A percentile compares a stretch with the other conserved stretches of the same genome.
These are phyloP conservation scores for Rhodotorula babjevae DNA, from an alignment of 768 basidiomycete genomes.

Conservation along the genomic window DNA sequence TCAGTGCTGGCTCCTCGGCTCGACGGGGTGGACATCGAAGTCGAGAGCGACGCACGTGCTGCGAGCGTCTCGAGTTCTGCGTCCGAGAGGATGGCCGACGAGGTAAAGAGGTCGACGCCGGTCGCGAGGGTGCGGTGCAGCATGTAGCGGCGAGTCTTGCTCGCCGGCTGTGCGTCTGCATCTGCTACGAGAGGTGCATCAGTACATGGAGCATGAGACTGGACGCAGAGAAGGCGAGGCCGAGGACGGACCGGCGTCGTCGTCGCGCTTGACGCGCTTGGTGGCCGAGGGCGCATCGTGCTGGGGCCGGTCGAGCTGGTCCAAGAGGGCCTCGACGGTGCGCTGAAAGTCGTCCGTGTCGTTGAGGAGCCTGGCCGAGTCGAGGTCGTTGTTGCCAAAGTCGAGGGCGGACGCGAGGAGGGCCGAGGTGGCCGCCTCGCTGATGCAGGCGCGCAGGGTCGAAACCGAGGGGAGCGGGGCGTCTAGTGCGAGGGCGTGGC, in stretches of 20 bases:
- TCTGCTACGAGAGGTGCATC: not conserved
- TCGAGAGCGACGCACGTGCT: not conserved
- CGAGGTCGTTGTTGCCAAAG: slow-evolving; percentile 1
- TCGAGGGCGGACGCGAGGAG: slow-evolving; percentile 16
- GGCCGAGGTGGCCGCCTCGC: slow-evolving; percentile 22
- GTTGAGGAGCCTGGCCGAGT: slow-evolving; percentile 18
- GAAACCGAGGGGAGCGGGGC: not conserved
- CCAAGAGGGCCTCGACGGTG: slow-evolving; percentile 3
- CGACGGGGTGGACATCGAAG: no score
- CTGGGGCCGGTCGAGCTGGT: slow-evolving; percentile 18
- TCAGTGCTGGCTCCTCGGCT: not conserved
- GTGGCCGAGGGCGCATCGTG: no score
- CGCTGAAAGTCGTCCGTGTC: slow-evolving; percentile 25
- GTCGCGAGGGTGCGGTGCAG: slow-evolving; percentile 22
- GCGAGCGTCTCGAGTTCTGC: slow-evolving; percentile 9
- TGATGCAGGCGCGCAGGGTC: slow-evolving; percentile 17
- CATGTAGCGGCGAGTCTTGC: slow-evolving; percentile 13
- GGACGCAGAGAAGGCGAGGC: no score
- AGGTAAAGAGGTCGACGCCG: slow-evolving; percentile 28
- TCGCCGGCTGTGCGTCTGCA: not conserved
- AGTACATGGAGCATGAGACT: no score
- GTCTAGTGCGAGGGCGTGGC: not conserved
- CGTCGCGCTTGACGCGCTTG: slow-evolving; percentile 4
- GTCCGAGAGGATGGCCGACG: slow-evolving; percentile 14
- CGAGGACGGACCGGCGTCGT: not conserved